phyloP scores from a whole-genome alignment of 768 basidiomycete species.

The Pulveroboletus sp. region DNA sequence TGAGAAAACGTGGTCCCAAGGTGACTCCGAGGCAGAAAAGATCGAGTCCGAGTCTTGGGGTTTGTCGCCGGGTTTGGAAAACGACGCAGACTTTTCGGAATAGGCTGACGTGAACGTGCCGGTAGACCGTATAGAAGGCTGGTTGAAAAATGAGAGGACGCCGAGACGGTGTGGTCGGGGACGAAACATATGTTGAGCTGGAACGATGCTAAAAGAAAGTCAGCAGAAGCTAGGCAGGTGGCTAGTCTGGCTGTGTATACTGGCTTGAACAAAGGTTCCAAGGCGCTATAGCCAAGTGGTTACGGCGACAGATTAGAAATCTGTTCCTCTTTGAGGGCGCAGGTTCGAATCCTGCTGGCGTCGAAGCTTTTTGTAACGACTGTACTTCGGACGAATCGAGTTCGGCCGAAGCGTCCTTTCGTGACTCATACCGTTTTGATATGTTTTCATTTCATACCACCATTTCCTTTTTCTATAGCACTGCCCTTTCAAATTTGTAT shows the following conservation, averaged over 20 bases:
- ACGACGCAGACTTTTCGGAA: background rate
- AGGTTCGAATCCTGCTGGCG: conserved; percentile 47
- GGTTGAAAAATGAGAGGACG: background rate
- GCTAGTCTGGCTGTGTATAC: no score
- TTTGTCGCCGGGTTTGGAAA: background rate
- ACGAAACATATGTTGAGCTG: conserved; percentile 21
- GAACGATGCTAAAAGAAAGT: conserved; percentile 25
- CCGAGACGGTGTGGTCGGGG: conserved; percentile 3
- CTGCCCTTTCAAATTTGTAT: no score
- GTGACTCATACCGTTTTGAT: no score
- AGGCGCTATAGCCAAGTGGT: conserved; percentile 79
- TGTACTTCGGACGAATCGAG: no score
- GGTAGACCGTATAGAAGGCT: no score
- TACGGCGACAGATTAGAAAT: conserved; percentile 76
- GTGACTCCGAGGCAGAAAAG: conserved; percentile 34
- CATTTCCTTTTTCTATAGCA: no score
- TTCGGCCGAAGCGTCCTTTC: no score
- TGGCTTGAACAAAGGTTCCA: conserved; percentile 6
- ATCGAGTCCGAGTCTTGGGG: conserved; percentile 25
- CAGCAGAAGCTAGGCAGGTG: no score
- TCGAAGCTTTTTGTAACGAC: conserved; percentile 25
- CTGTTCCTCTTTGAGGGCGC: conserved; percentile 36
- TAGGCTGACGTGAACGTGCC: background rate
- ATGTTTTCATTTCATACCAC: no score
- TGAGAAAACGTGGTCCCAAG: conserved; percentile 56